Conservation (phyloP, 805 yeast species). For the Metschnikowia bowlesiae region DNA sequence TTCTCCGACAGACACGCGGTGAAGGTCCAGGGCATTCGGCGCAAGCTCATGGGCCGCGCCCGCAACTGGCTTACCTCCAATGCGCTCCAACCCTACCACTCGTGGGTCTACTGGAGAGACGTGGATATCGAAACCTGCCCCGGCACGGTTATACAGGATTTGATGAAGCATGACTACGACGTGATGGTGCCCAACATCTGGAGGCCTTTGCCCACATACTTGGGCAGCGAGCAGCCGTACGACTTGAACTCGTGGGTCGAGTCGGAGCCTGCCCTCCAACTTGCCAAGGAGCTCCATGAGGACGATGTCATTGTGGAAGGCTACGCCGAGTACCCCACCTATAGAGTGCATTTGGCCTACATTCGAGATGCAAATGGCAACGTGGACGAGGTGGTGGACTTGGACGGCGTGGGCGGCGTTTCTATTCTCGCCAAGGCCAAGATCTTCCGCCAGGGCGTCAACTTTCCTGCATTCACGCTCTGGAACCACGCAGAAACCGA, state of each 20-base stretch:
- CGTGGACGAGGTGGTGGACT: conserved; percentile 57
- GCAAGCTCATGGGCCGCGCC: conserved; percentile 83
- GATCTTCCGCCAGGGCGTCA: conserved; percentile 72
- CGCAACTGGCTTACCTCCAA: conserved; percentile 76
- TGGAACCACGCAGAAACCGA: conserved; percentile 86
- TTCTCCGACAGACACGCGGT: conserved; percentile 81
- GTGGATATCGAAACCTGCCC: conserved; percentile 83
- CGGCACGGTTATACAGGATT: conserved; percentile 65
- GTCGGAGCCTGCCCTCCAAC: conserved; percentile 65
- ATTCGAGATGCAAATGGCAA: conserved; percentile 58
- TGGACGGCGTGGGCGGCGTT: conserved; percentile 88
- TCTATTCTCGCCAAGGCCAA: conserved; percentile 72
- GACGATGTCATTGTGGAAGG: conserved; percentile 89
- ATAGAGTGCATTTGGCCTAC: conserved; percentile 79
- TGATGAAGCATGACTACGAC: conserved; percentile 67
- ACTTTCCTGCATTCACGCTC: conserved; percentile 81
- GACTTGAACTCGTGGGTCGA: conserved; percentile 97
- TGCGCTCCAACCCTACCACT: conserved; percentile 76
- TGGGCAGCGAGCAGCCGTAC: conserved; percentile 89
- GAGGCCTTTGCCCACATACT: conserved; percentile 92
- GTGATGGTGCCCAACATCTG: conserved; percentile 87
- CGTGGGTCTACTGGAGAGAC: conserved; percentile 92
- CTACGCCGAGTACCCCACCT: conserved; percentile 80
- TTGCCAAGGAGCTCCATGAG: conserved; percentile 62
- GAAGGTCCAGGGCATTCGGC: conserved; percentile 77